Base-by-base conservation (phyloP, 768 basidiomycete species). In the Coprinopsis sp. region DNA sequence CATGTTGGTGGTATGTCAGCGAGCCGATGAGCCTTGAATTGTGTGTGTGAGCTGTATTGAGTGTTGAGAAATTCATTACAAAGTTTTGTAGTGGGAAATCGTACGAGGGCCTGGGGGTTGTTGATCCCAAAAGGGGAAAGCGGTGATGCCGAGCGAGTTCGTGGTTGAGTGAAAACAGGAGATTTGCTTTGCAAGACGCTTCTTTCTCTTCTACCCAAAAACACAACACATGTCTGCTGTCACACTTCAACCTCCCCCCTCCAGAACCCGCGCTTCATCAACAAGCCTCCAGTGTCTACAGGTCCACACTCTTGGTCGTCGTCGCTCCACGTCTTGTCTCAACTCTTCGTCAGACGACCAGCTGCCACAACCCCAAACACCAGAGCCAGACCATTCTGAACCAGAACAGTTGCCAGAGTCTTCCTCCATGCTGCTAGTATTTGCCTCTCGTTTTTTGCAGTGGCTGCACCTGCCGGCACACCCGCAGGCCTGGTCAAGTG, bases 221-320 rank as follows among this genome's bases (percentile, higher is more conserved):
- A n/a, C n/a, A n/a, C 25, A 44, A 40, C 21, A 30, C 37, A 51
- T 52, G 46, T 24, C 36, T 37, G 45, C 51, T 34, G 37, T 51
- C 24, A 50, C 52, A n/a, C 50, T 54, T 22, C 36, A 56, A 31
- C 60, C 65, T 50, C 76, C 77, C 36, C 70, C 69, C 30, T 64
- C 64, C 56, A 77, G 78, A 57, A 69, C 68, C 58, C 77, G 79
- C 46, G 78, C 81, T 0, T 81, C 76, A 37, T 84, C 82, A 34
- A 78, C 78, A 21, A 76, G 69, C 52, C 72, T 83, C 38, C 69
- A 76, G 27, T 65, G 74, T 8, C 57, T 79, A 41, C 72, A 81
- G 36, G 61, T 77, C 54, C 61, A 65, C 53, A 68, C 79, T 47
- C 73, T 81, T 39, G 81, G 78, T 33, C 70, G 78, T 47, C 71